Evolutionary conservation across 2,329 filamentous ascomycete species (phyloP), one percentile per base, ranked within the genome.

Genomic region (Cladophialophora bantiana): DNA sequence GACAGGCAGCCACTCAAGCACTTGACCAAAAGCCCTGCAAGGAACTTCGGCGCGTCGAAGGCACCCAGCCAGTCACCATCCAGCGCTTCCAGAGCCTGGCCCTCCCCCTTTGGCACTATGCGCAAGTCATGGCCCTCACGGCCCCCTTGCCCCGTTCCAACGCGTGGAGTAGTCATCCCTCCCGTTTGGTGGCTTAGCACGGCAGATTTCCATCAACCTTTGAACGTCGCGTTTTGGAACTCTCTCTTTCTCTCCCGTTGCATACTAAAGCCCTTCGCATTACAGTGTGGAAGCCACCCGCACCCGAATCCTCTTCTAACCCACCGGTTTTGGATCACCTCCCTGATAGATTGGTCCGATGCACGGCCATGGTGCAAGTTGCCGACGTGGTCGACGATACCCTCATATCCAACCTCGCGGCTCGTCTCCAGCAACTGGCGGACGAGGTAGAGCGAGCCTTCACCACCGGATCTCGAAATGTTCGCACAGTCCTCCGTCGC

Each of bases 401-500:
- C 52, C 55, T 69, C 31, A 52, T 64, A 48, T 55, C 34, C 65
- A 59, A 56, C 38, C 65, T 69, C 35, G 65, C 59, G 13, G 34
- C 40, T 18, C 56, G 54, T 45, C 61, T 69, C 12, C 32, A 59
- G 13, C 61, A 64, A 10, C 31, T 54, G 32, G n/a, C 34, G 35
- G 56, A 52, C 45, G 60, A 64, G 18, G 60, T 67, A 32, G 53
- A 65, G 62, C 65, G 45, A 36, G 65, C 59, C 18, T 70, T 68
- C 62, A 57, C 45, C 42, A 42, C 53, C n/a, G 68, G 59, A 26
- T 52, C 65, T 34, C 58, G 65, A 10, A 70, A 70, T 65, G 68
- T 70, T 15, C 56, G 68, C 26, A 70, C 65, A 42, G 65, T 68
- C 7, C 32, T 70, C 45, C 57, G 59, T 20, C 68, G 68, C n/a